These are phyloP conservation scores for Fraxinus cuspidata DNA, from an alignment of 257 asterid genomes.

Conservation along the genomic window DNA sequence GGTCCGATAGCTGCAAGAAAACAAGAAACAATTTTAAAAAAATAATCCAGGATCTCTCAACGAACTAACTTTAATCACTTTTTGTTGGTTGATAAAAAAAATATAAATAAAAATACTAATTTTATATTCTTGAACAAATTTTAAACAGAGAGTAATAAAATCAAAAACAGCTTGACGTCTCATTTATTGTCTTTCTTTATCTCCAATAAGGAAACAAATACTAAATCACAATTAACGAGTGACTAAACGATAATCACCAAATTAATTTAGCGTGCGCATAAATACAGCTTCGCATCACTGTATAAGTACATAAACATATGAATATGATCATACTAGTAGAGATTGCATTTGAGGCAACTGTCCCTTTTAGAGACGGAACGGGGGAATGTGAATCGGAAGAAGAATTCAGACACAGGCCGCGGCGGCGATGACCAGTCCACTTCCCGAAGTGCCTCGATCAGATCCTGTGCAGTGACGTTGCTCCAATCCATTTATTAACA, in stretches of 20 bases:
- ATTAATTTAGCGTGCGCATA: not conserved
- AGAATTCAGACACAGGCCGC: conserved; percentile 48
- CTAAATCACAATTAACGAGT: not conserved
- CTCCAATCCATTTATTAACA: conserved; percentile 75
- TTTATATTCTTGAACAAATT: not conserved
- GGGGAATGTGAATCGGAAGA: conserved; percentile 52
- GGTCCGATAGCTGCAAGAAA: conserved; percentile 67
- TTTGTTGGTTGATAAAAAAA: not conserved
- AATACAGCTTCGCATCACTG: not conserved
- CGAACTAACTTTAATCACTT: not conserved
- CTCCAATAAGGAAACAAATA: not conserved
- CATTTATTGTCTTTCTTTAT: not conserved
- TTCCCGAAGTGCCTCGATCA: conserved; percentile 53
- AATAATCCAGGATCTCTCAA: not conserved
- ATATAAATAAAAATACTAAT: no score
- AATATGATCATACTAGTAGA: conserved; percentile 43
- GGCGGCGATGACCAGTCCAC: conserved; percentile 66
- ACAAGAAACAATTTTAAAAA: not conserved
- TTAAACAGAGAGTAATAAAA: not conserved
- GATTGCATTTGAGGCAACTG: conserved; percentile 62
- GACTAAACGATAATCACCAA: not conserved
- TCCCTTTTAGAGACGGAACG: conserved; percentile 50
- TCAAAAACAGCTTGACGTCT: not conserved
- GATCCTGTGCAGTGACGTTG: conserved; percentile 65
- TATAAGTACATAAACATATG: not conserved